Conservation (phyloP, 495 filamentous ascomycete species). For the Amphirosellinia nigrospora region DNA sequence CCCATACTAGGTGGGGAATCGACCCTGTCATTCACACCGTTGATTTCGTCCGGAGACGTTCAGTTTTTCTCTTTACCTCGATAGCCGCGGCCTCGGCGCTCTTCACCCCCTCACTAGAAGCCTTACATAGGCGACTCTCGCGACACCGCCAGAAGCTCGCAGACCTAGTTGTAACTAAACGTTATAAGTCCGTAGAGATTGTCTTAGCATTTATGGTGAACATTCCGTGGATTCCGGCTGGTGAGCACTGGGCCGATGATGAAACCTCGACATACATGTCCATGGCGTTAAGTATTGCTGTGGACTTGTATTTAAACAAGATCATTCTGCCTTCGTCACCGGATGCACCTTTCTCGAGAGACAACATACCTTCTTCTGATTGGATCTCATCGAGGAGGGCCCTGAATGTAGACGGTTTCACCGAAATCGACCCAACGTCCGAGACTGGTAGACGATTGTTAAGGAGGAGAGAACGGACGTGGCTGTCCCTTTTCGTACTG, state of each 20-base stretch:
- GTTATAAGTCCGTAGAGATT: slow-evolving; percentile 72
- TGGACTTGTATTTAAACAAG: slow-evolving; percentile 74
- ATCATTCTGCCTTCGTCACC: slow-evolving; percentile 62
- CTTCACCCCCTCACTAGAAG: slow-evolving; percentile 66
- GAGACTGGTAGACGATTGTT: slow-evolving; percentile 64
- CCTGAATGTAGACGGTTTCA: slow-evolving; percentile 70
- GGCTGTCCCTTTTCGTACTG: slow-evolving; percentile 75
- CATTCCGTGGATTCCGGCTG: slow-evolving; percentile 76
- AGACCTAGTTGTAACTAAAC: slow-evolving; percentile 61
- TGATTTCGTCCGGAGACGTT: slow-evolving; percentile 67
- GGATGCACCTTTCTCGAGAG: slow-evolving; percentile 54
- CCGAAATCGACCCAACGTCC: slow-evolving; percentile 64
- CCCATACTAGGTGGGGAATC: slow-evolving; percentile 76
- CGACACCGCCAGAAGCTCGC: slow-evolving; percentile 69
- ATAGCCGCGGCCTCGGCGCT: slow-evolving; percentile 68
- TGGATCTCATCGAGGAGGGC: slow-evolving; percentile 70
- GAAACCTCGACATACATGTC: slow-evolving; percentile 75
- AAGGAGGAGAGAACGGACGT: slow-evolving; percentile 69
- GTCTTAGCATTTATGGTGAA: slow-evolving; percentile 79
- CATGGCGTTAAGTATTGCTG: slow-evolving; percentile 69
- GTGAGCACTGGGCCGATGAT: slow-evolving; percentile 70
- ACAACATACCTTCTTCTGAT: slow-evolving; percentile 63
- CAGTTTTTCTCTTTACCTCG: slow-evolving; percentile 73
- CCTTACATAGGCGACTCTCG: slow-evolving; percentile 66
- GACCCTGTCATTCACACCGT: slow-evolving; percentile 69